Base-by-base conservation (phyloP, 768 basidiomycete species). In the Pleurotus ostreatus region DNA sequence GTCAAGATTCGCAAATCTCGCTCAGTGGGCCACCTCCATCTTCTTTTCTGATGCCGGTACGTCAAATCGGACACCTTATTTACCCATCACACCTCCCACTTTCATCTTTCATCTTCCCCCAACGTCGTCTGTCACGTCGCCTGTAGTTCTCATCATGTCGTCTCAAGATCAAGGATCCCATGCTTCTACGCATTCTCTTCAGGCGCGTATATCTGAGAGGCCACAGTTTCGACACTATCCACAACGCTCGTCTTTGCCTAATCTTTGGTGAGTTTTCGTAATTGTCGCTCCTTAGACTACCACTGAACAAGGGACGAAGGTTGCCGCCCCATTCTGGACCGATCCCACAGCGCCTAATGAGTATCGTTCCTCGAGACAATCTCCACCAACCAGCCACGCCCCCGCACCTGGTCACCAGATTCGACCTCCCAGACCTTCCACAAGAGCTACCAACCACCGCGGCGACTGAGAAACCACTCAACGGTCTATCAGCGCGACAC, bases 231-330 rank as follows among this genome's bases (percentile, higher is more conserved):
- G 54, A 20, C 40, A 53, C 57, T 75, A 75, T 60, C 78, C 78
- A 47, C 75, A 78, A 15, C 79, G 80, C 45, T 73, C 86, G 7
- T 88, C 87, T 11, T 75, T 88, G 62, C 87, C 87, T 7, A 87
- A 88, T 65, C 74, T 88, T 60, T 81, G 84, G 85, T 85, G 47
- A 57, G 75, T 55, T 26, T 44, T 20, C 40, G n/a, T 18, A 40
- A 5, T 30, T 18, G 54, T 4, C 13, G 11, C 18, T 20, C 30
- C 37, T 22, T 52, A 16, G 9, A 37, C n/a, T 44, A 22, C 25
- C 15, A 34, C 30, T 34, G 13, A 49, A 34, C 30, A 34, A 15
- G n/a, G 52, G 56, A 37, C 30, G 25, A 59, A 82, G 79, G 75
- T 76, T 78, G 64, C 76, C 78, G 22, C 74, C 75, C 38, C 77